Evolutionary conservation across 257 asterid genomes (phyloP).

Genomic region (Fraxinus americana): DNA sequence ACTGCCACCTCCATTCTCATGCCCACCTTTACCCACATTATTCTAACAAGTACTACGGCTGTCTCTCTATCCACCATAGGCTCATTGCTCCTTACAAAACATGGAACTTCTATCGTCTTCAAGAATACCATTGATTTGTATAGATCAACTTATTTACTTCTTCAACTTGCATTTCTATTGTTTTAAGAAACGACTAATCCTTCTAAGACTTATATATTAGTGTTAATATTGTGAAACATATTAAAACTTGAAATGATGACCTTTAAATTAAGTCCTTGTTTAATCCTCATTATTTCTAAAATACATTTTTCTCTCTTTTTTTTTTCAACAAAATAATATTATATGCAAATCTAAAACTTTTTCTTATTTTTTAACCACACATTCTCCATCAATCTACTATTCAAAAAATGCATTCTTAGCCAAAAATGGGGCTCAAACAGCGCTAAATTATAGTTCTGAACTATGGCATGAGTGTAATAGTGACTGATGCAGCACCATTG

Average conservation of each 20-base stretch:
- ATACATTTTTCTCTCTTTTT: too few relatives aligned
- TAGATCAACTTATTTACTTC: neutral
- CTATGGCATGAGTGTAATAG: neutral
- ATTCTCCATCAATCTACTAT: too few relatives aligned
- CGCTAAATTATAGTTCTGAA: neutral
- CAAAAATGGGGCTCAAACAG: too few relatives aligned
- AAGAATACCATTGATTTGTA: neutral
- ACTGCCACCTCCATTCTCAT: neutral
- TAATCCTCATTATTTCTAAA: too few relatives aligned
- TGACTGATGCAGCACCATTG: neutral
- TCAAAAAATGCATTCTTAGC: too few relatives aligned
- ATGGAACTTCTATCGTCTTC: neutral
- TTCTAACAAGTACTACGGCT: neutral
- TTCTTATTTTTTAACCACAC: too few relatives aligned
- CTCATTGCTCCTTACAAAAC: neutral
- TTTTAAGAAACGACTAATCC: neutral
- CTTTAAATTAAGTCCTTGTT: too few relatives aligned
- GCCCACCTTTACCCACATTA: neutral
- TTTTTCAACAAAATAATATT: too few relatives aligned
- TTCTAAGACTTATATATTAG: neutral
- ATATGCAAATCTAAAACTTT: too few relatives aligned
- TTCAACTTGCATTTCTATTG: neutral
- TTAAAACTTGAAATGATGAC: neutral
- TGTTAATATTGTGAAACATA: neutral
- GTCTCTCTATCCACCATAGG: neutral